phyloP scores from a whole-genome alignment of 257 asterid species.

The Oldenlandia corymbosa region DNA sequence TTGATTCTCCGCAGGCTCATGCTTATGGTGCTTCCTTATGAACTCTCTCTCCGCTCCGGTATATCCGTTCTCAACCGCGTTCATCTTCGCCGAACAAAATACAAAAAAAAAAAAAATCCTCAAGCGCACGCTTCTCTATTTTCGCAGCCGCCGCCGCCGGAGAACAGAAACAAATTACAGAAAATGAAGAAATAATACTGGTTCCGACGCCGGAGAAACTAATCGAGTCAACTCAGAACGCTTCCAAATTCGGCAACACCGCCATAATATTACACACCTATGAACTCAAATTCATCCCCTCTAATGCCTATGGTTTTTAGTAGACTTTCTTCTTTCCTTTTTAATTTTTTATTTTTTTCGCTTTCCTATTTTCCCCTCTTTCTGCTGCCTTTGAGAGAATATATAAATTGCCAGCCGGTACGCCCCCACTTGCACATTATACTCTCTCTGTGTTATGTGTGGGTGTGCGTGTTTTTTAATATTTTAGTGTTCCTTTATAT shows the following conservation, averaged over 20 bases:
- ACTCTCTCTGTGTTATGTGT: no score
- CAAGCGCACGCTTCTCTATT: not conserved
- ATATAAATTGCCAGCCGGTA: constrained; percentile 7
- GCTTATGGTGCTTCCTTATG: constrained; percentile 52
- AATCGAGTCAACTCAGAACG: constrained; percentile 19
- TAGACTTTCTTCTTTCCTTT: not conserved
- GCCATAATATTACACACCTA: constrained; percentile 2
- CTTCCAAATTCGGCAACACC: constrained; percentile 13
- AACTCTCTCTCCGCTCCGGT: constrained; percentile 44
- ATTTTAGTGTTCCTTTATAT: not conserved
- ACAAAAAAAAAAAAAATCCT: not conserved
- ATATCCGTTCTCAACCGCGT: constrained; percentile 34
- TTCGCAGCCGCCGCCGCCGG: constrained; percentile 2
- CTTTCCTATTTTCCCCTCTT: not conserved
- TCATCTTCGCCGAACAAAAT: constrained; percentile 29
- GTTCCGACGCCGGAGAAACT: constrained; percentile 1
- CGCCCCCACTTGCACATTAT: constrained; percentile 6
- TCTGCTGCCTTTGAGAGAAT: constrained; percentile 4
- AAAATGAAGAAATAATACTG: not conserved
- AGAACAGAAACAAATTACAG: not conserved
- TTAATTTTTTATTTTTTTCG: not conserved
- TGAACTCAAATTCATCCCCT: constrained; percentile 5
- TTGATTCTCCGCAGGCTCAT: constrained; percentile 49
- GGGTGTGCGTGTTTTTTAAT: not conserved
- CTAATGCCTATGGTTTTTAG: not conserved